phyloP scores from a whole-genome alignment of 345 rosid genomes.

The Cardiospermum halicacabum region DNA sequence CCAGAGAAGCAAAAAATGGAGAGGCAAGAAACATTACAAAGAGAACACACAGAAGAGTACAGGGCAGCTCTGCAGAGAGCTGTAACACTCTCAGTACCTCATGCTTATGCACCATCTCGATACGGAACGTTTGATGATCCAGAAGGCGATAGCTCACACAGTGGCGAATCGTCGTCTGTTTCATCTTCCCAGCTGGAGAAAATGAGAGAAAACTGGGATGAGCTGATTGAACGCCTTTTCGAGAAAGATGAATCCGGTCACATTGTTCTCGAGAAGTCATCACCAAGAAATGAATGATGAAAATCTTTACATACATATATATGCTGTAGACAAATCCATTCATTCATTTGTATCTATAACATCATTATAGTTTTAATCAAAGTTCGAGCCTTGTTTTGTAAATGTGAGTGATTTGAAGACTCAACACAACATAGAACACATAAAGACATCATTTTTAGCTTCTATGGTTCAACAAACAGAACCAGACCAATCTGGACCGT shows the following conservation, averaged over 20 bases:
- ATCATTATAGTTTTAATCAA: not conserved
- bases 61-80: conserved; percentile 85
- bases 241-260: conserved; percentile 69
- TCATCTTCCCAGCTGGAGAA: conserved; percentile 26
- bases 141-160: conserved; percentile 32
- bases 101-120: conserved; percentile 51
- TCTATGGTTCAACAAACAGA: too few species aligned
- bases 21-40: conserved; percentile 64
- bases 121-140: conserved; percentile 79
- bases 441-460: too few species aligned
- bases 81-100: conserved; percentile 69
- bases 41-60: conserved; percentile 68
- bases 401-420: too few species aligned
- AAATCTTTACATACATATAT: not conserved
- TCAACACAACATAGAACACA: too few species aligned
- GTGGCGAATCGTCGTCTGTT: conserved; percentile 33
- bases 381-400: not conserved
- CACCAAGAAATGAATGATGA: not conserved
- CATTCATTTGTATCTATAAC: conserved; percentile 24
- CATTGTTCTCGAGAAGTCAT: conserved; percentile 45
- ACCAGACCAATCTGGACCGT: too few species aligned
- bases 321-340: conserved; percentile 10
- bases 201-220: conserved; percentile 62
- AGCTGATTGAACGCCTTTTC: conserved; percentile 60
- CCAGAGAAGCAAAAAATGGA: conserved; percentile 86